Base-by-base conservation (phyloP, 257 asterid genomes). In the Plantago major region DNA sequence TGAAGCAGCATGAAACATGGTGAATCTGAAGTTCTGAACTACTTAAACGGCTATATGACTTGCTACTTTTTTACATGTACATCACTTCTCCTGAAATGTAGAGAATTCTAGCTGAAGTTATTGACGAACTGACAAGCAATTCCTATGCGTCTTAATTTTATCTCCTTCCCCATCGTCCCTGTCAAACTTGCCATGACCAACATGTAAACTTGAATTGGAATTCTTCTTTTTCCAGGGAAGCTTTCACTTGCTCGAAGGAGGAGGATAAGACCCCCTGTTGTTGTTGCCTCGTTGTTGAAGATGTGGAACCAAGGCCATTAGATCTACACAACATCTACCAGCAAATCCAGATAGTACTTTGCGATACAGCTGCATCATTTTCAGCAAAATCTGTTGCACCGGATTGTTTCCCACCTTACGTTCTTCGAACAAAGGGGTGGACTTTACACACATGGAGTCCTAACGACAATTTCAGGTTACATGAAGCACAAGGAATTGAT, bases 221-320 rank as follows among this genome's bases (percentile, higher is more conserved):
- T 9, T 42, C 28, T 52, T 68, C 13, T 22, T 13, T 65, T 47
- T 67, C 8, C 70, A 88, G 94, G 71, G 69, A 88, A 69, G 91
- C 85, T 7, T 68, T 67, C 45, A 71, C 82, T 16, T 85, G 89
- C 70, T 88, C 94, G 1, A 79, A 40, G 17, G 94, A 82, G 62
- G 94, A 82, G 19, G 89, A 81, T 17, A 78, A 16, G 67, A 10
- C 19, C 15, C 68, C 61, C 10, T 81, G 87, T 48, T 88, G 83
- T 47, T 81, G 82, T 73, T 79, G 82, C 48, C 81, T 70, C 1
- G 56, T 74, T 58, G 56, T 79, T 18, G 70, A 55, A 55, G 91
- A 88, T 16, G 65, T 73, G 8, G 79, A 77, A 46, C 74, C 82
- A 0, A 71, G 66, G 71, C 87, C 89, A 49, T 74, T 85, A 15